A percentile compares a stretch with the other conserved stretches of the same genome.
These are phyloP conservation scores for Cucurbita argyrosperma DNA, from an alignment of 306 rosid genomes.

Conservation along the genomic window DNA sequence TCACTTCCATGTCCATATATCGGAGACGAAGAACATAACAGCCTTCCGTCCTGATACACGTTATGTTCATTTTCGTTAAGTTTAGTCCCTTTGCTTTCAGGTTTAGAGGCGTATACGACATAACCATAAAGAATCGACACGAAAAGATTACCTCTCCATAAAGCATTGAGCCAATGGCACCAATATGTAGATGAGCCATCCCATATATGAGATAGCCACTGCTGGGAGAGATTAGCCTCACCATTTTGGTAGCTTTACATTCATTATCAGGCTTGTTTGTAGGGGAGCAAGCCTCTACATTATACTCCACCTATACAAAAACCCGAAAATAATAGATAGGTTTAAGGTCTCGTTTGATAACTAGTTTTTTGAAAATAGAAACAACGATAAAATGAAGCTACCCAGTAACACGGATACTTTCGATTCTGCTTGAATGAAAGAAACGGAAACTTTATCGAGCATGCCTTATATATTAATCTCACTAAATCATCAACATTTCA, in stretches of 20 bases:
- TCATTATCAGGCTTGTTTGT: background rate
- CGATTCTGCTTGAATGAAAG: too few species aligned
- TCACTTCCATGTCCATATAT: constrained; percentile 36
- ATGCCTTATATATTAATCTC: too few species aligned
- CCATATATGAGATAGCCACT: background rate
- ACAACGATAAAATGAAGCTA: too few species aligned
- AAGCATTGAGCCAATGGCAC: background rate
- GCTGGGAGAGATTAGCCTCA: background rate
- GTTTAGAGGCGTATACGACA: too few species aligned
- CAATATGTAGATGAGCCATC: background rate
- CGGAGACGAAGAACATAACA: constrained; percentile 53
- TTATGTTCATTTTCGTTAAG: too few species aligned
- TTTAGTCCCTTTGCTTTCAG: too few species aligned
- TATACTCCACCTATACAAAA: background rate
- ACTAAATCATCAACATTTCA: too few species aligned
- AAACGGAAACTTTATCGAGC: too few species aligned
- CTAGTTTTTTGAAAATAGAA: too few species aligned
- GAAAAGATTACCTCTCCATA: background rate
- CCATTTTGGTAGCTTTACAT: background rate
- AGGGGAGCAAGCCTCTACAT: background rate
- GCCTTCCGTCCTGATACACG: constrained; percentile 41
- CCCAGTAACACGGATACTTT: too few species aligned
- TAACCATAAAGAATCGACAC: too few species aligned
- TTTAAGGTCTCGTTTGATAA: too few species aligned
- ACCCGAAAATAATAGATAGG: background rate